Conservation (phyloP, 202 grass and related monocot genomes). For the Bolboschoenoplectus hybrid region DNA sequence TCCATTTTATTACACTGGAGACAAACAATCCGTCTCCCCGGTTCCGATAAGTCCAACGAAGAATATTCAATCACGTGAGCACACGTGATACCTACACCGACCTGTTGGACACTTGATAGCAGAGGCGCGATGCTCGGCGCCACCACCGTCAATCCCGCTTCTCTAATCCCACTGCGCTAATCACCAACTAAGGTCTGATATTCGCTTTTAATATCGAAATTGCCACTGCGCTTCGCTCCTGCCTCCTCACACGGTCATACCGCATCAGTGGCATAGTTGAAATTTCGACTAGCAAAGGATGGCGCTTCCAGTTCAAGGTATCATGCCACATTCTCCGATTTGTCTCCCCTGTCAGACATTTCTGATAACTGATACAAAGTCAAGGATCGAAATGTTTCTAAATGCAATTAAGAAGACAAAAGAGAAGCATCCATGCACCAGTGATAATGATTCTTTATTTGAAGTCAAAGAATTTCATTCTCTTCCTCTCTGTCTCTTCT, state of each 20-base stretch:
- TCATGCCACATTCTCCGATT: constrained; percentile 42
- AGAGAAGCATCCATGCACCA: constrained; percentile 40
- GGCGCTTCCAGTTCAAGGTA: constrained; percentile 5
- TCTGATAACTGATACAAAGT: constrained; percentile 17
- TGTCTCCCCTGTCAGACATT: constrained; percentile 45
- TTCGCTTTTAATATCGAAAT: constrained; percentile 26
- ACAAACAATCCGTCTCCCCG: background rate
- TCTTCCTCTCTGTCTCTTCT: background rate
- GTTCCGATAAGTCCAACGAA: background rate
- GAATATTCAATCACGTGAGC: constrained; percentile 39
- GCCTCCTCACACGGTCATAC: background rate
- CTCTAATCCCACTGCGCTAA: constrained; percentile 36
- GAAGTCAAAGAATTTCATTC: constrained; percentile 22
- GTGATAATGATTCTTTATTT: constrained; percentile 11
- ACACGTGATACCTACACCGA: constrained; percentile 50
- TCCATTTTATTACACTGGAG: background rate
- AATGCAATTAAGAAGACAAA: constrained; percentile 17
- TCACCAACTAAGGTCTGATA: background rate
- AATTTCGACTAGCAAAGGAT: background rate
- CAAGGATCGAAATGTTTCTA: constrained; percentile 30
- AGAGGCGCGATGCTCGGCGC: constrained; percentile 58
- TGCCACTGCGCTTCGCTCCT: constrained; percentile 8
- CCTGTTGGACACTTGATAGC: constrained; percentile 12
- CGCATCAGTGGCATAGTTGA: constrained; percentile 31
- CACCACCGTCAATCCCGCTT: constrained; percentile 45